These are phyloP conservation scores for Penicillium angulare DNA, from an alignment of 495 filamentous ascomycete species.

Conservation along the genomic window DNA sequence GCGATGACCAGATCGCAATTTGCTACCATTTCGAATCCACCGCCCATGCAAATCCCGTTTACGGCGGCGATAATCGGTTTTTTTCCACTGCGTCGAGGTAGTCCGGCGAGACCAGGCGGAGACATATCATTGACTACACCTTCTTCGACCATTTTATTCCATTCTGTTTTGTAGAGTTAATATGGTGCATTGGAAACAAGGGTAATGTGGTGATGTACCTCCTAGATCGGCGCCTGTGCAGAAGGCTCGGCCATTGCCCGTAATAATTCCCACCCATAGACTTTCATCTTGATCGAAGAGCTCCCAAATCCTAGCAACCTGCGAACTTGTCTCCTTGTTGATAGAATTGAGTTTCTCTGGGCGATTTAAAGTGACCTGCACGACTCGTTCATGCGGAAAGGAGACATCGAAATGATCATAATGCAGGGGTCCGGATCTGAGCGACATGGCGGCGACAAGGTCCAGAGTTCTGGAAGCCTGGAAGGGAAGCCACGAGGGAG, in stretches of 20 bases:
- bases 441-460: constrained; percentile 17
- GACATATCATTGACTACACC: constrained; percentile 44
- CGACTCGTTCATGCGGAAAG: constrained; percentile 40
- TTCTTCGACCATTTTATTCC: constrained; percentile 36
- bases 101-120: constrained; percentile 51
- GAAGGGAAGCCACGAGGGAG: neutral
- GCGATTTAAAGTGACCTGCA: constrained; percentile 45
- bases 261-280: constrained; percentile 54
- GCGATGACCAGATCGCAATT: constrained; percentile 72
- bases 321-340: constrained; percentile 43
- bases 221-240: constrained; percentile 57
- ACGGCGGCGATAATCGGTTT: constrained; percentile 72
- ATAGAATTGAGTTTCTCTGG: constrained; percentile 50
- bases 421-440: constrained; percentile 12
- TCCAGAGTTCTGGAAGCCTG: too few relatives aligned
- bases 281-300: constrained; percentile 52
- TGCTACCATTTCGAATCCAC: constrained; percentile 69
- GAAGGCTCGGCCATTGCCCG: constrained; percentile 54
- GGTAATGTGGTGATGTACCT: constrained; percentile 23
- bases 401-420: constrained; percentile 34
- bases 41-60: constrained; percentile 72
- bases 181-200: neutral
- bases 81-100: constrained; percentile 49
- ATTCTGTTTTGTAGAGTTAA: constrained; percentile 25
- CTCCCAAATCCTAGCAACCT: constrained; percentile 49